Percentiles rank a stretch among this genome's conserved stretches.
phyloP scores from a whole-genome alignment of 192 early-diverging fungal species.

The Gryganskiella cystojenkinii region DNA sequence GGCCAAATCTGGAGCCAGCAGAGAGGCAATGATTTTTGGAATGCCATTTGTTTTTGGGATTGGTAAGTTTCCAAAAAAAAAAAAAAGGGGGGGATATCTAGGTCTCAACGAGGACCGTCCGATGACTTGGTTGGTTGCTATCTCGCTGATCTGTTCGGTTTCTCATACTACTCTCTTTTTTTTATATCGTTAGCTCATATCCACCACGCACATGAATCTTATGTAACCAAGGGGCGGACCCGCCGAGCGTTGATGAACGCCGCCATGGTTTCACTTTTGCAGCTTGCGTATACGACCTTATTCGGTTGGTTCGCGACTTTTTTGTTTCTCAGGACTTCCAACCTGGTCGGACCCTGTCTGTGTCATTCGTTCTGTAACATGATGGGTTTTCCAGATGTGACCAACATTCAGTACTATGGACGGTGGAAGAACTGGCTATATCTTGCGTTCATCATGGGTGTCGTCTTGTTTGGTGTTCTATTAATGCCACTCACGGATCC shows the following conservation, averaged over 20 bases:
- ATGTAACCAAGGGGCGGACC: constrained; percentile 54
- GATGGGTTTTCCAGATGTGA: constrained; percentile 81
- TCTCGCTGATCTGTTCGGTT: not conserved
- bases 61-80: too few species aligned
- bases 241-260: constrained; percentile 54
- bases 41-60: not conserved
- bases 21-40: not conserved
- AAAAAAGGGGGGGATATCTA: too few species aligned
- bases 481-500: constrained; percentile 48
- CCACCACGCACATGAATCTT: constrained; percentile 75
- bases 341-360: constrained; percentile 60
- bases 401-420: constrained; percentile 45
- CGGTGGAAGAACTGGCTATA: constrained; percentile 33
- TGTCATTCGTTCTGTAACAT: constrained; percentile 80
- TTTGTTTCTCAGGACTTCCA: constrained; percentile 70
- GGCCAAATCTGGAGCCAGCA: not conserved
- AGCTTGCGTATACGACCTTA: constrained; percentile 78
- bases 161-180: not conserved
- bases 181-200: constrained; percentile 64
- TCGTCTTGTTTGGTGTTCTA: constrained; percentile 41
- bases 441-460: constrained; percentile 27
- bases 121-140: not conserved
- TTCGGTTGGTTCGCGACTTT: constrained; percentile 86
- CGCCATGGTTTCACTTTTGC: constrained; percentile 57
- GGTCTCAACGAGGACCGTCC: too few species aligned